phyloP scores from a whole-genome alignment of 2,329 filamentous ascomycete genomes.

The Talaromyces piceae region DNA sequence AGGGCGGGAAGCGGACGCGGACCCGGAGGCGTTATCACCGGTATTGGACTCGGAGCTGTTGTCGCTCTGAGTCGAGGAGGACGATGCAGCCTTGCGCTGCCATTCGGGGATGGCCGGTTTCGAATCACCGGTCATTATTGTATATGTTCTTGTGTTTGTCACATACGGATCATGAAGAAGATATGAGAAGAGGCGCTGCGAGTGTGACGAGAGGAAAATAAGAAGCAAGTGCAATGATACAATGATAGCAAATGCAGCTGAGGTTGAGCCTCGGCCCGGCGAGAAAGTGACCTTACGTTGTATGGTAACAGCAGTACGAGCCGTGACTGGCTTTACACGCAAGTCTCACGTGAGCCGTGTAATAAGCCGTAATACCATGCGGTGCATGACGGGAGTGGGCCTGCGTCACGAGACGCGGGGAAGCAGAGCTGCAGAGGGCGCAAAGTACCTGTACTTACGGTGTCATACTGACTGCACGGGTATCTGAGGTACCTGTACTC shows the following conservation, averaged over 20 bases:
- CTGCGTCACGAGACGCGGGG: background rate
- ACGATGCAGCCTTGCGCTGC: slow-evolving; percentile 7
- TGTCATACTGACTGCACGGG: background rate
- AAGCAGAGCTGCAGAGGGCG: background rate
- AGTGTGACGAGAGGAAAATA: background rate
- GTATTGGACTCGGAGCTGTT: slow-evolving; percentile 11
- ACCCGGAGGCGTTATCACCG: slow-evolving; percentile 19
- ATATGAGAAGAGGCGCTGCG: background rate
- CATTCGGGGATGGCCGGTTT: slow-evolving; percentile 9
- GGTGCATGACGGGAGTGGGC: background rate
- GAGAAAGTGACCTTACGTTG: background rate
- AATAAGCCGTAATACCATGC: background rate
- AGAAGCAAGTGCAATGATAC: background rate
- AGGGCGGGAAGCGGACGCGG: slow-evolving; percentile 16
- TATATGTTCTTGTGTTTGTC: background rate
- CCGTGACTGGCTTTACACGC: background rate
- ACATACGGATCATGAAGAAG: background rate
- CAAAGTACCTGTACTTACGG: background rate
- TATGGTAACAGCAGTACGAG: background rate
- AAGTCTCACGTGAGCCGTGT: background rate
- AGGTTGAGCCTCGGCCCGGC: background rate
- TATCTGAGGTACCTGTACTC: background rate
- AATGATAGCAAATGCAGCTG: background rate
- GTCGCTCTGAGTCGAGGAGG: background rate
- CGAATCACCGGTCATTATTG: slow-evolving; percentile 6